These are phyloP conservation scores for Kwoniella heveanensis DNA, from an alignment of 768 basidiomycete genomes.

Conservation along the genomic window DNA sequence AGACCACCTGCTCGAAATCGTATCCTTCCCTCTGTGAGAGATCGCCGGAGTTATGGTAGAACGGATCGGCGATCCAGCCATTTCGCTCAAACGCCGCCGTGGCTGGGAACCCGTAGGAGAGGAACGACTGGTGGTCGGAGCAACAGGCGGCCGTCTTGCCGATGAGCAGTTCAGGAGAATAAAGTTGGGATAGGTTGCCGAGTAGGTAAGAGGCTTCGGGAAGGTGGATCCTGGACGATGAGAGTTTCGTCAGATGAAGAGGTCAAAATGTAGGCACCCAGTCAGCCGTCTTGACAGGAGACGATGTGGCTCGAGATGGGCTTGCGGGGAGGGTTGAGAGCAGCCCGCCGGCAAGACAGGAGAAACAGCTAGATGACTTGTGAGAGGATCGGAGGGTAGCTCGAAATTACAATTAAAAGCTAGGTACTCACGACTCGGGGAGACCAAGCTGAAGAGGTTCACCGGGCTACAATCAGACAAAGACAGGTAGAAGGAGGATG, in stretches of 20 bases:
- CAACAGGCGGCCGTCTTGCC: slow-evolving; percentile 69
- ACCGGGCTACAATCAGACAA: slow-evolving; percentile 56
- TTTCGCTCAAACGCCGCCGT: slow-evolving; percentile 87
- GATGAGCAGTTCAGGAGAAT: slow-evolving; percentile 60
- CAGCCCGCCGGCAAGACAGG: too few relatives aligned
- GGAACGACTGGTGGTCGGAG: slow-evolving; percentile 75
- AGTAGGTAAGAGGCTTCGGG: slow-evolving; percentile 75
- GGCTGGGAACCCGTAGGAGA: slow-evolving; percentile 78
- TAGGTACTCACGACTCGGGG: slow-evolving; percentile 67
- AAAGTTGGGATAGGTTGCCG: slow-evolving; percentile 72
- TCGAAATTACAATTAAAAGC: too few relatives aligned
- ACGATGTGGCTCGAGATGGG: too few relatives aligned
- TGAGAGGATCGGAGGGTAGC: too few relatives aligned
- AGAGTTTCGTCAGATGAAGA: too few relatives aligned
- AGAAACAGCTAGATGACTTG: too few relatives aligned
- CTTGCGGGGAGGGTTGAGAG: too few relatives aligned
- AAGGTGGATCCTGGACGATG: slow-evolving; percentile 73
- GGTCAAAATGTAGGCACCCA: too few relatives aligned
- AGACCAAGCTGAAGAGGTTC: slow-evolving; percentile 84
- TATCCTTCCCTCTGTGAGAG: slow-evolving; percentile 76
- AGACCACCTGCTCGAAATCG: slow-evolving; percentile 76
- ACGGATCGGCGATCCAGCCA: slow-evolving; percentile 69
- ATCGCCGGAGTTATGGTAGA: slow-evolving; percentile 64
- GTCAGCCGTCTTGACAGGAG: too few relatives aligned
- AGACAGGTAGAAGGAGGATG: neutral